Conservation (phyloP, 2,329 filamentous ascomycete species). For the Arthrobotrys pseudoclavata region DNA sequence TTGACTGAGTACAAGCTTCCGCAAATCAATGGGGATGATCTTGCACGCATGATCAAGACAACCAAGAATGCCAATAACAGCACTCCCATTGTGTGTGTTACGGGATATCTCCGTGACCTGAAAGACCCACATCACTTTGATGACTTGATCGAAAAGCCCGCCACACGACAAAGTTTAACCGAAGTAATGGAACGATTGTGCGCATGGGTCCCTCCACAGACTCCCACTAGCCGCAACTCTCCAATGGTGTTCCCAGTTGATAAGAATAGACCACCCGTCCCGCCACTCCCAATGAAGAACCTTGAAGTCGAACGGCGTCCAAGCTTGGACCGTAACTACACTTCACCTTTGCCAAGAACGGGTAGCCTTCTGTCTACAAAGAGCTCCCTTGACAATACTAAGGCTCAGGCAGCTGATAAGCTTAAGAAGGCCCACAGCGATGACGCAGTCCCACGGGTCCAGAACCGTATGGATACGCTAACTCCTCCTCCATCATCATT, state of each 20-base stretch:
- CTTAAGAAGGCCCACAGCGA: slow-evolving; percentile 55
- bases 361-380: slow-evolving; percentile 47
- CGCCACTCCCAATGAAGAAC: slow-evolving; percentile 42
- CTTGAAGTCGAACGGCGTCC: slow-evolving; percentile 50
- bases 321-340: slow-evolving; percentile 54
- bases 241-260: slow-evolving; percentile 55
- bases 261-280: slow-evolving; percentile 69
- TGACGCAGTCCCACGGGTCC: slow-evolving; percentile 48
- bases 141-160: slow-evolving; percentile 94
- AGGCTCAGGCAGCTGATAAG: slow-evolving; percentile 27
- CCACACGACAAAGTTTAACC: slow-evolving; percentile 88
- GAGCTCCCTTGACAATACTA: slow-evolving; percentile 36
- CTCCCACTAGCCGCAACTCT: slow-evolving; percentile 53
- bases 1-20: slow-evolving; percentile 97
- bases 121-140: slow-evolving; percentile 97
- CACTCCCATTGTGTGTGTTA: slow-evolving; percentile 96
- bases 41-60: slow-evolving; percentile 96
- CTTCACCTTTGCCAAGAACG: slow-evolving; percentile 44
- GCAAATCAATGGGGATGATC: slow-evolving; percentile 93
- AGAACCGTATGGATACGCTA: slow-evolving; percentile 56
- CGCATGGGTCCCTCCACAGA: slow-evolving; percentile 84
- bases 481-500: slow-evolving; percentile 54
- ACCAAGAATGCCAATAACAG: slow-evolving; percentile 95
- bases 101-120: slow-evolving; percentile 96
- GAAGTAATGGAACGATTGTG: slow-evolving; percentile 90